Base-by-base conservation (phyloP, 805 yeast genomes). In the Lipomyces japonicus region DNA sequence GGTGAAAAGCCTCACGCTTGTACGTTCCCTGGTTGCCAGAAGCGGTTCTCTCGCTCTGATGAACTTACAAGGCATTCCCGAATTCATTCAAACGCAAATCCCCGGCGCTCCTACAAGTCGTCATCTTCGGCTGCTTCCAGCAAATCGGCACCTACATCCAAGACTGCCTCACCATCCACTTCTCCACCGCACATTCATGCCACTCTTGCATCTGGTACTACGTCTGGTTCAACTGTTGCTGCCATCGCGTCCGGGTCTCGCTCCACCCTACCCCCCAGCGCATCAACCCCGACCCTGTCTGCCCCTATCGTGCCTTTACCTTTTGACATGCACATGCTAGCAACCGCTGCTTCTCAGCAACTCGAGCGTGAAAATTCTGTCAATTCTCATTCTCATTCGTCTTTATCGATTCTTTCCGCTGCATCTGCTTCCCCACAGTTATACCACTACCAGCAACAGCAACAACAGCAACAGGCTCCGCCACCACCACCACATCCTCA, bases 1-100 rank as follows among this genome's bases (percentile, higher is more conserved):
- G 96, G 96, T 42, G 95, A 88, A 66, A 86, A 87, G 65, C 95
- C 96, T 2, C 93, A 86, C 64, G 81, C 80, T 43, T 88, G 96
- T 68, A 77, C 81, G 18, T 87, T 77, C 60, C 89, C 93, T 1
- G 86, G 86, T n/a, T 88, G 96, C 69, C 67, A 80, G 46, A 87
- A 89, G 67, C 75, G 84, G 55, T 88, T 88, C 64, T 77, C 85
- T 50, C 76, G 96, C 55, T 75, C 82, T 24, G 96, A 89, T 68
- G 96, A 88, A 69, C 75, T 88, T 50, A 88, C 95, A 12, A 74
- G 96, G 59, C 96, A 88, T 68, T 74, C 84, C 43, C 72, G 95
- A 56, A 89, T 85, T 46, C 96, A 88, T 69, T 60, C 72, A 7
- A 71, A 71, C 54, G 68, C 70, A 21, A 63, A 65, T 61, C 61